Evolutionary conservation across 2,329 filamentous ascomycete species (phyloP).

Genomic region (Colletotrichum kahawae): DNA sequence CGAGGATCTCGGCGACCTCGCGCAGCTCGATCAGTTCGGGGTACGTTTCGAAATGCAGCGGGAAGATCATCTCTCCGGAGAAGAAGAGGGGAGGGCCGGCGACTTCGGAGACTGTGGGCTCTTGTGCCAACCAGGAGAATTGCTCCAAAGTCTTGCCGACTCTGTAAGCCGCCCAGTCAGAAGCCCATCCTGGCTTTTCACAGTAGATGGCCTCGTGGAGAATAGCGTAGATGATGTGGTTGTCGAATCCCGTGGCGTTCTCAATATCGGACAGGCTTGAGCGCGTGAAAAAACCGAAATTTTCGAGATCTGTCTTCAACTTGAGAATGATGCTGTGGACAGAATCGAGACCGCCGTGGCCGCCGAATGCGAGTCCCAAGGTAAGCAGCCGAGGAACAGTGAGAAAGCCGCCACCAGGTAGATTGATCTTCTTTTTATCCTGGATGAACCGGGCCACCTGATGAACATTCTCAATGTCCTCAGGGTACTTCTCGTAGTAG

Average conservation of each 20-base stretch:
- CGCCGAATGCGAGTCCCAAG: slow-evolving; percentile 78
- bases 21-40: slow-evolving; percentile 74
- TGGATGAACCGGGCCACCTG: slow-evolving; percentile 70
- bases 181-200: slow-evolving; percentile 64
- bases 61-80: slow-evolving; percentile 92
- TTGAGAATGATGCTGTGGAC: slow-evolving; percentile 78
- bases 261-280: slow-evolving; percentile 75
- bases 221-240: slow-evolving; percentile 81
- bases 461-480: slow-evolving; percentile 74
- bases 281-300: slow-evolving; percentile 77
- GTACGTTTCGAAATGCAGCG: slow-evolving; percentile 83
- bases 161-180: slow-evolving; percentile 77
- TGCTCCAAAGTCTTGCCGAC: slow-evolving; percentile 55
- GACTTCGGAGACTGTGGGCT: slow-evolving; percentile 27
- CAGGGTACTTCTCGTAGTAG: slow-evolving; percentile 86
- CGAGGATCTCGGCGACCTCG: slow-evolving; percentile 73
- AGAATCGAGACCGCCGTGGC: slow-evolving; percentile 76
- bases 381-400: slow-evolving; percentile 78
- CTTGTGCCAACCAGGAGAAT: slow-evolving; percentile 57
- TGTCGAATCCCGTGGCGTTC: slow-evolving; percentile 71
- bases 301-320: slow-evolving; percentile 73
- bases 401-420: slow-evolving; percentile 76
- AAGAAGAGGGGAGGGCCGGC: slow-evolving; percentile 70
- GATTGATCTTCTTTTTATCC: slow-evolving; percentile 53
- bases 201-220: slow-evolving; percentile 91